Evolutionary conservation across 148 eudicot genomes (phyloP), one percentile per base, ranked within the genome.

Genomic region (Mesembryanthemum crystallinum): DNA sequence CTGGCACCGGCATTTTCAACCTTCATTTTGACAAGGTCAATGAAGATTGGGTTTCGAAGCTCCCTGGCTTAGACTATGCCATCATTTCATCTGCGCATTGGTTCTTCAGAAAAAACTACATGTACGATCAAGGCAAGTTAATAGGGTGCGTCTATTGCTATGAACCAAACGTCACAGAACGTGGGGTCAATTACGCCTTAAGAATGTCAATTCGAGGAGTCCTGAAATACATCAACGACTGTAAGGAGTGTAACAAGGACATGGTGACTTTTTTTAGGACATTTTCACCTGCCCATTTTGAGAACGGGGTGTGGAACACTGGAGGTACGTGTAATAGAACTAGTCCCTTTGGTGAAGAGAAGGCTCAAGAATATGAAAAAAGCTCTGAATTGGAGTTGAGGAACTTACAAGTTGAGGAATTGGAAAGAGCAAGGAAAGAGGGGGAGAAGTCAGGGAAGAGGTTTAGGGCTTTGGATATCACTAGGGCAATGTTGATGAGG

Each of bases 271-370:
- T 92, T 12, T 27, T 89, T 73, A 85, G 92, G 86, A 92, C 97
- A 18, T 92, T 83, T 59, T 88, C 97, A n/a, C 95, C 92, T 1
- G 75, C 90, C 18, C 95, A 92, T 75, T 92, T 92, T 25, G 93
- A 92, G 85, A 72, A 85, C 5, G 91, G 97, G 73, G 35, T 82
- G 0, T 92, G 93, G 95, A 73, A 92, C 78, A 66, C 51, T 0
- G 93, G 95, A 20, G 97, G 97, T 15, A 59, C 65, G 7, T 92
- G 97, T 69, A 85, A 86, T 11, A 77, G 88, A 72, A 90, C 91
- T 5, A 52, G 86, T 15, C 95, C 95, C n/a, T 54, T 73, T 8
- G 55, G 7, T 24, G 74, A 77, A 39, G 80, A 65, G 39, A 64
- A 52, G 69, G 57, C 39, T 8, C 28, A 73, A 67, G 67, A 69